These are phyloP conservation scores for Pseudozyma sp. DNA, from an alignment of 1,284 basidiomycete species.

Conservation along the genomic window DNA sequence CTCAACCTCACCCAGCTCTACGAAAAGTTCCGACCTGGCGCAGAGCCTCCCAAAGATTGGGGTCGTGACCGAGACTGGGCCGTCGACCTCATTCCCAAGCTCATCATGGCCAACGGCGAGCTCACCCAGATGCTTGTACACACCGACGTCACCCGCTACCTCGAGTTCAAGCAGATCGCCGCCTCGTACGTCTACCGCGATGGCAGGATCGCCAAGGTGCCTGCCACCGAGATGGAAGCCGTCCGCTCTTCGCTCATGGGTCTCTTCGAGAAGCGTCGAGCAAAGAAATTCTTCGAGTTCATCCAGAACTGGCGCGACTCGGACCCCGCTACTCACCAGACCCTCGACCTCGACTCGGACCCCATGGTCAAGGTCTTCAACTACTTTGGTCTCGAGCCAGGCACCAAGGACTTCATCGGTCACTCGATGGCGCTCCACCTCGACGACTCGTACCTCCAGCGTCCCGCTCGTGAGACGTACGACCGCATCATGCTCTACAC, in stretches of 20 bases:
- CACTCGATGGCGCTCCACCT: conserved; percentile 99
- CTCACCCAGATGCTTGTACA: conserved; percentile 98
- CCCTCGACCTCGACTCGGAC: conserved; percentile 63
- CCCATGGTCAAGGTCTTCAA: conserved; percentile 77
- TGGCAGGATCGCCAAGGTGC: conserved; percentile 96
- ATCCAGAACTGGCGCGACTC: conserved; percentile 94
- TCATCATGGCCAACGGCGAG: conserved; percentile 96
- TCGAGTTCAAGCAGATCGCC: conserved; percentile 99
- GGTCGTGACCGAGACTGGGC: conserved; percentile 68
- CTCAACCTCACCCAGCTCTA: conserved; percentile 98
- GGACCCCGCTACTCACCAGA: conserved; percentile 94
- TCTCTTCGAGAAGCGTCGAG: conserved; percentile 95
- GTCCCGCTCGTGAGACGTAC: conserved; percentile 88
- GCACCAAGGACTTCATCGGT: conserved; percentile 98
- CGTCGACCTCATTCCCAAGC: conserved; percentile 67
- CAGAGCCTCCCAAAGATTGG: conserved; percentile 72
- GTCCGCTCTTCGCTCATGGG: conserved; percentile 95
- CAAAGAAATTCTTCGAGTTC: conserved; percentile 99
- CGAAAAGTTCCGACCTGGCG: conserved; percentile 83
- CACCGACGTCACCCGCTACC: conserved; percentile 97
- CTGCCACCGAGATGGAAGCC: conserved; percentile 97
- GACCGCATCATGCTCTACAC: conserved; percentile 98
- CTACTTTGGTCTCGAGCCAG: conserved; percentile 96
- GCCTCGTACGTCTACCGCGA: conserved; percentile 98
- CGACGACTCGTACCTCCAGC: conserved; percentile 94